These are phyloP conservation scores for Phaffomyces antillensis DNA, from an alignment of 805 yeast species.

Conservation along the genomic window DNA sequence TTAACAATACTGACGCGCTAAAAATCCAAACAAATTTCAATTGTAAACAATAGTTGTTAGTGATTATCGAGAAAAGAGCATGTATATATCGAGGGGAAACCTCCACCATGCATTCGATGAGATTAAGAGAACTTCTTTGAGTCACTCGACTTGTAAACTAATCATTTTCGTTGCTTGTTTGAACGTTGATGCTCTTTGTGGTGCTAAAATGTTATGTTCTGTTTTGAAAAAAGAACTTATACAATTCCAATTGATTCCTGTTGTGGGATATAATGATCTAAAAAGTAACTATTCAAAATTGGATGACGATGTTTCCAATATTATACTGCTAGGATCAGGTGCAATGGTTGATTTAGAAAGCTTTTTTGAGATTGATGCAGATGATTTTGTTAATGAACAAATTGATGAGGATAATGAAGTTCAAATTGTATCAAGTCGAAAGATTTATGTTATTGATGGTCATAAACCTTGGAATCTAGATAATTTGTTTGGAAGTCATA, in stretches of 20 bases:
- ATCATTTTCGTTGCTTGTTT: constrained; percentile 79
- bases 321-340: constrained; percentile 86
- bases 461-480: constrained; percentile 96
- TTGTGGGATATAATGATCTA: constrained; percentile 83
- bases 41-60: no score
- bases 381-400: constrained; percentile 33
- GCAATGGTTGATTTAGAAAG: constrained; percentile 81
- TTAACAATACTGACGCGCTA: not conserved
- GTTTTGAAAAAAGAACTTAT: constrained; percentile 74
- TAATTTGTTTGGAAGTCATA: constrained; percentile 77
- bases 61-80: not conserved
- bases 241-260: constrained; percentile 85
- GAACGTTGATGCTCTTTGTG: constrained; percentile 87
- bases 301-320: constrained; percentile 70
- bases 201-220: constrained; percentile 66
- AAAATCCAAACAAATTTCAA: not conserved
- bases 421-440: constrained; percentile 37
- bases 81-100: constrained; percentile 71
- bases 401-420: constrained; percentile 16
- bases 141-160: constrained; percentile 88
- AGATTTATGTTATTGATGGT: constrained; percentile 80
- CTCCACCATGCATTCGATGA: constrained; percentile 61
- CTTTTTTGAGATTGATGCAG: constrained; percentile 57
- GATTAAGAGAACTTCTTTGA: constrained; percentile 63
- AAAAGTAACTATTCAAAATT: constrained; percentile 52